Conservation (phyloP, 2,329 filamentous ascomycete species). For the Alternaria incomplexa region DNA sequence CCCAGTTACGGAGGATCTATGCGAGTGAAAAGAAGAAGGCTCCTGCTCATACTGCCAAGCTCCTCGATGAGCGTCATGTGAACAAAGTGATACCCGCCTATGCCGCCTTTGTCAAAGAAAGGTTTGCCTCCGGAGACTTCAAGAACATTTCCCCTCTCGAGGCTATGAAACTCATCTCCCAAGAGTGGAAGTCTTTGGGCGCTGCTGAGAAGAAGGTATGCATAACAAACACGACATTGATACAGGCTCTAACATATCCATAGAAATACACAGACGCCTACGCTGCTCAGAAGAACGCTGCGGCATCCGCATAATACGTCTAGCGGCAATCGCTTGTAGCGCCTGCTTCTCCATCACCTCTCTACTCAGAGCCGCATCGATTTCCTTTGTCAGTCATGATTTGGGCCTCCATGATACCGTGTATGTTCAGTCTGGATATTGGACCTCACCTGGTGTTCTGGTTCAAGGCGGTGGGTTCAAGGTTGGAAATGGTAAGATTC, state of each 20-base stretch:
- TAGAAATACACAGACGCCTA: slow-evolving; percentile 44
- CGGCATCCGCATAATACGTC: neutral
- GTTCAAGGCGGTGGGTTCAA: neutral
- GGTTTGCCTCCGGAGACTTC: slow-evolving; percentile 57
- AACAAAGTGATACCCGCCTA: slow-evolving; percentile 50
- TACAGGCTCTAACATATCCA: slow-evolving; percentile 28
- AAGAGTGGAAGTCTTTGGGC: slow-evolving; percentile 58
- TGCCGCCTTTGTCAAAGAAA: slow-evolving; percentile 54
- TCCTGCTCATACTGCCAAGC: slow-evolving; percentile 23
- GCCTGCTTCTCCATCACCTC: neutral
- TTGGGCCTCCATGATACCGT: neutral
- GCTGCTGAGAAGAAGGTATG: slow-evolving; percentile 57
- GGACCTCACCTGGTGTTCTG: slow-evolving; percentile 3
- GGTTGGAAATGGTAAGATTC: neutral
- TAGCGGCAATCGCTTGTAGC: neutral
- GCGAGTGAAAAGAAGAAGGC: slow-evolving; percentile 8
- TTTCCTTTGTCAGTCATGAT: slow-evolving; percentile 7
- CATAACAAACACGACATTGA: neutral
- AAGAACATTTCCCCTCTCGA: slow-evolving; percentile 54
- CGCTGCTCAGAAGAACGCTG: neutral
- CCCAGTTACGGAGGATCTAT: slow-evolving; percentile 34
- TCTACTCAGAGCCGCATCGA: slow-evolving; percentile 2
- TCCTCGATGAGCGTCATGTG: slow-evolving; percentile 62
- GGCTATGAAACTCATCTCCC: slow-evolving; percentile 45
- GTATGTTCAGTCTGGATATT: slow-evolving; percentile 24